Percentiles rank a stretch among this genome's conserved stretches.
Evolutionary conservation across 345 rosid genomes (phyloP).

Genomic region (Aquilaria malaccensis): DNA sequence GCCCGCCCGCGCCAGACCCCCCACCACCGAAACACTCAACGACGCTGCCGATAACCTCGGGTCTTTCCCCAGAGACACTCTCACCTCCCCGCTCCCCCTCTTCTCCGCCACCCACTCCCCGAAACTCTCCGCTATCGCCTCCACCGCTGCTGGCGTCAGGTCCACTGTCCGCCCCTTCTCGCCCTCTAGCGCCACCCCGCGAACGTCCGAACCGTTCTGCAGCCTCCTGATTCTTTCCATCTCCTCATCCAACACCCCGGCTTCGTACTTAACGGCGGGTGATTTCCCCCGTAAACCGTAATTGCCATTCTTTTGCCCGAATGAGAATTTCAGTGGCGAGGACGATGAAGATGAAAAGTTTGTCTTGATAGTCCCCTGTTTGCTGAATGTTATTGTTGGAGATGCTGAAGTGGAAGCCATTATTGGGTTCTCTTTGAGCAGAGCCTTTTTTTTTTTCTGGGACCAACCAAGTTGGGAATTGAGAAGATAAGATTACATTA

Average conservation of each 20-base stretch:
- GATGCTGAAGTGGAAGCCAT: too few relatives aligned
- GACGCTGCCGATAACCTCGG: constrained; percentile 66
- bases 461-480: too few relatives aligned
- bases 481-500: too few relatives aligned
- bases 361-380: too few relatives aligned
- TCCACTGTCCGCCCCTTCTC: constrained; percentile 74
- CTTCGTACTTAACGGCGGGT: constrained; percentile 24
- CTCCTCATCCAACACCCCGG: constrained; percentile 54
- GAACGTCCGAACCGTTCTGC: constrained; percentile 86
- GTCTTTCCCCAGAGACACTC: constrained; percentile 74
- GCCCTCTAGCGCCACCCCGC: constrained; percentile 87
- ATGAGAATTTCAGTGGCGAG: too few relatives aligned
- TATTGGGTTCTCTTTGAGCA: too few relatives aligned
- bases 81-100: constrained; percentile 23
- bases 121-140: constrained; percentile 86
- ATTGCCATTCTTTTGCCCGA: too few relatives aligned
- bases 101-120: constrained; percentile 78
- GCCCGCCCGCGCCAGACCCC: constrained; percentile 77
- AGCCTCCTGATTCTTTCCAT: constrained; percentile 71
- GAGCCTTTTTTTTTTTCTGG: too few relatives aligned
- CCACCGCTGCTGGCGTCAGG: constrained; percentile 74
- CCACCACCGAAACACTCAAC: constrained; percentile 65
- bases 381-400: too few relatives aligned
- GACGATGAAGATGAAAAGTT: too few relatives aligned
- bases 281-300: too few relatives aligned